Evolutionary conservation across 129 eudicot species (phyloP), one percentile per base, ranked within the genome.

Genomic region (Flaveria ramosissima): DNA sequence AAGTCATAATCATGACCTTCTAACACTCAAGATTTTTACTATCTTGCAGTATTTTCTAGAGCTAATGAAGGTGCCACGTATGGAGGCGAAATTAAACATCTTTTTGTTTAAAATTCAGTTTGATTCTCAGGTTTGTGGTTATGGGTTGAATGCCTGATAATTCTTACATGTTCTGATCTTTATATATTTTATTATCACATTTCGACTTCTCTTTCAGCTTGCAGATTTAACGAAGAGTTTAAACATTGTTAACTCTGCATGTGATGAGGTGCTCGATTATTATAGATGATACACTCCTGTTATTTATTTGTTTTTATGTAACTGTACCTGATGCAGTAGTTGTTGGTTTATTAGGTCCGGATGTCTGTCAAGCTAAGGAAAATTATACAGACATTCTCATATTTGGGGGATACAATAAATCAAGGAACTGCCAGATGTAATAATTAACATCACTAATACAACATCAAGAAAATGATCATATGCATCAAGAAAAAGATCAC

Each of bases 371-470:
- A 87, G 76, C 77, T 93, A 82, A 93, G 83, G 76, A 91, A 85
- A 78, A 84, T 88, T 51, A 83, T 93, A 91, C 86, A 88, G 81
- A 82, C 70, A 77, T 84, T 90, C 41, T 80, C 88, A 66, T 82
- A 77, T 81, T 81, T 93, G 72, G 97, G 97, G 55, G 88, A 90
- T 70, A 81, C 89, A 73, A 78, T 93, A 83, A 88, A 90, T 77
- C 90, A 84, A 66, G 96, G 97, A 84, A 90, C 98, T 78, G 96
- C 97, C 16, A 88, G 98, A 77, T 91, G 98, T 88, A 86, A 3
- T 30, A 3, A 30, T 4, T n/a, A n/a, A n/a, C n/a, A 30, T 30
- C 6, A 30, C 6, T 30, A 30, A 4, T 3, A 4, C 36, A 3
- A 4, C 36, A 30, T 30, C 5, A 30, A 30, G 36, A 30, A 30